Evolutionary conservation across 208 protist genomes (phyloP).

Genomic region (Acanthamoeba sp.): DNA sequence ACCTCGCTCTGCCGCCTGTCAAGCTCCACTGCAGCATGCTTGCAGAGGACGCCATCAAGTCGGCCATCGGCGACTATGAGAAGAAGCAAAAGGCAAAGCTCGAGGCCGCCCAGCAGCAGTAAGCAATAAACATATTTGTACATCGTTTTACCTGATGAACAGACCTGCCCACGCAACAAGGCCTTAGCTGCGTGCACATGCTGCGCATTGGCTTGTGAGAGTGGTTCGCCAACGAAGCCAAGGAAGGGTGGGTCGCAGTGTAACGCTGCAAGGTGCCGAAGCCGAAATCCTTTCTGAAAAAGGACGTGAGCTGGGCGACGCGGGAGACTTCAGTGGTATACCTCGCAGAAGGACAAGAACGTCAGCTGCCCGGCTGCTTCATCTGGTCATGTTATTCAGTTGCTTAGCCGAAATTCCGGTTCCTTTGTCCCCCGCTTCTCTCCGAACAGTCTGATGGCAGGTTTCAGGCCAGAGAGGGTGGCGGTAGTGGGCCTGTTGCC

Average conservation of each 20-base stretch:
- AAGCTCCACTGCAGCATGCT: slow-evolving; percentile 99
- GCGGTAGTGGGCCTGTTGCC: too few relatives aligned
- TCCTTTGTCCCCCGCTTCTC: not conserved
- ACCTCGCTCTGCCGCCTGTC: slow-evolving; percentile 99
- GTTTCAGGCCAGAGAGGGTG: not conserved
- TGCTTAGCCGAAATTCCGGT: not conserved
- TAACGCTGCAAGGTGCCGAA: too few relatives aligned
- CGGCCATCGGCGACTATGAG: slow-evolving; percentile 95
- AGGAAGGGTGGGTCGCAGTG: too few relatives aligned
- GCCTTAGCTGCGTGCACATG: too few relatives aligned
- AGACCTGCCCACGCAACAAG: too few relatives aligned
- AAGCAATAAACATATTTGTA: not conserved
- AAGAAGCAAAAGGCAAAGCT: slow-evolving; percentile 31
- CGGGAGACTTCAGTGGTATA: too few relatives aligned
- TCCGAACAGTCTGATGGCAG: not conserved
- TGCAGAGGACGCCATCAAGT: slow-evolving; percentile 99
- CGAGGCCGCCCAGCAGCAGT: slow-evolving; percentile 86
- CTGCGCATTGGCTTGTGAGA: too few relatives aligned
- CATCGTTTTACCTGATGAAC: not conserved
- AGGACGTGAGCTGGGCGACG: not conserved
- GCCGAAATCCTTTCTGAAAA: not conserved
- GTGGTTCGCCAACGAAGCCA: too few relatives aligned
- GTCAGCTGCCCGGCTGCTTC: too few relatives aligned
- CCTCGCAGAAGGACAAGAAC: too few relatives aligned
- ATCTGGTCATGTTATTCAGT: too few relatives aligned